Evolutionary conservation across 176 grass and related monocot genomes (phyloP), one percentile per base, ranked within the genome.

Genomic region (Rhynchospora tenuis): DNA sequence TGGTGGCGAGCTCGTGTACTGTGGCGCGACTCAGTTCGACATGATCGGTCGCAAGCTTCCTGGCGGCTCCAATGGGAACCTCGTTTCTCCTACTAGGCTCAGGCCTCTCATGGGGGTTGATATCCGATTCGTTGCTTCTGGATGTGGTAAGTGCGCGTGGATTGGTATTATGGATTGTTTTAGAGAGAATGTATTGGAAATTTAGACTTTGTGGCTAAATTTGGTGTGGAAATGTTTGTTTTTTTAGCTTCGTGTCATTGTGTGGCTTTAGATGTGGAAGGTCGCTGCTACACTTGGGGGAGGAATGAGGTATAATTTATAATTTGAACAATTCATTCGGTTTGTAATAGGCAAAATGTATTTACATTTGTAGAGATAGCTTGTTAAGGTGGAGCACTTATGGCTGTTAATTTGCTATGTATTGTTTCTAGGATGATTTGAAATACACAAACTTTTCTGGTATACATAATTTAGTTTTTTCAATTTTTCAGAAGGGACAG

Each of bases 221-320:
- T 47, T 75, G 72, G 52, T 6, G 48, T 28, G 12, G 23, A 28
- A 76, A 52, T 76, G 13, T 66, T 67, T 57, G 15, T 81, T 87
- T 85, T 24, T 83, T 29, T 84, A 99, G 96, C 85, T 79, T 87
- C 96, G 64, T 95, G 89, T 67, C 96, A 99, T 86, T 99, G 93
- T 84, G 91, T 99, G 84, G 96, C 96, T 87, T 89, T 99, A 83
- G 96, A 93, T 88, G 88, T 86, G 50, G 85, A 95, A 86, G 96
- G 96, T 0, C 88, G 81, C 45, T 99, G 96, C 86, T 99, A 95
- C 79, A 89, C 96, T 51, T 99, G 96, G 96, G 96, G 96, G 22
- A 88, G 91, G 71, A 99, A 99, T 83, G 96, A 99, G 91, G 96
- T 99, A 95, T 59, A 51, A 82, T 81, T 79, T 22, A 58, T 54